These are phyloP conservation scores for Aureobasidium musti DNA, from an alignment of 2,329 filamentous ascomycete genomes.

Conservation along the genomic window DNA sequence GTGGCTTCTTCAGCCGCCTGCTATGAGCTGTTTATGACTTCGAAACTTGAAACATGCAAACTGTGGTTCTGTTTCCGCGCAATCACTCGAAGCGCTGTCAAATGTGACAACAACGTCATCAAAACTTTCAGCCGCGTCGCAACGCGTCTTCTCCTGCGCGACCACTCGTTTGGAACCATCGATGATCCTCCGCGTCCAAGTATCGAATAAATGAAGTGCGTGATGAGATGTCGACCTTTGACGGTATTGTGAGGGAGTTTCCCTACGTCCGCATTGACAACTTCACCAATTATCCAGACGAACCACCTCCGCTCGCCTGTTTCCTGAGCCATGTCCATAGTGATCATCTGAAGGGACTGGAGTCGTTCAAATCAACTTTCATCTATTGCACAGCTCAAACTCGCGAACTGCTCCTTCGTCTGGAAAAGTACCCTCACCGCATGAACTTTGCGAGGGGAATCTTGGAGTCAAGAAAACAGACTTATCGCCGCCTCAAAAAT, in stretches of 20 bases:
- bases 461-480: slow-evolving; percentile 70
- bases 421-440: slow-evolving; percentile 77
- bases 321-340: slow-evolving; percentile 93
- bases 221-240: slow-evolving; percentile 72
- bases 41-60: neutral
- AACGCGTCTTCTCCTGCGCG: slow-evolving; percentile 4
- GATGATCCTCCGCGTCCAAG: slow-evolving; percentile 24
- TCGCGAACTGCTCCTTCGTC: slow-evolving; percentile 71
- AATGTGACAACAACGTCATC: slow-evolving; percentile 7
- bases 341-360: slow-evolving; percentile 81
- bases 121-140: slow-evolving; percentile 4
- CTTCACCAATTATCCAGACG: slow-evolving; percentile 63
- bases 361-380: slow-evolving; percentile 74
- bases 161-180: neutral
- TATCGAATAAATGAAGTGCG: slow-evolving; percentile 18
- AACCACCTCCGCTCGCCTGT: slow-evolving; percentile 70
- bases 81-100: neutral
- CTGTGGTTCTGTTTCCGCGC: neutral
- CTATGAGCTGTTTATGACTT: neutral
- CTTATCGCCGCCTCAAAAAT: slow-evolving; percentile 73
- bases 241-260: slow-evolving; percentile 72
- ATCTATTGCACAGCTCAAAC: slow-evolving; percentile 90
- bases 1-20: neutral
- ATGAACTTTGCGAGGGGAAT: slow-evolving; percentile 80
- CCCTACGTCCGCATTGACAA: slow-evolving; percentile 81